Evolutionary conservation across 2,329 filamentous ascomycete genomes (phyloP).

Genomic region (Hypoxylon sp.): DNA sequence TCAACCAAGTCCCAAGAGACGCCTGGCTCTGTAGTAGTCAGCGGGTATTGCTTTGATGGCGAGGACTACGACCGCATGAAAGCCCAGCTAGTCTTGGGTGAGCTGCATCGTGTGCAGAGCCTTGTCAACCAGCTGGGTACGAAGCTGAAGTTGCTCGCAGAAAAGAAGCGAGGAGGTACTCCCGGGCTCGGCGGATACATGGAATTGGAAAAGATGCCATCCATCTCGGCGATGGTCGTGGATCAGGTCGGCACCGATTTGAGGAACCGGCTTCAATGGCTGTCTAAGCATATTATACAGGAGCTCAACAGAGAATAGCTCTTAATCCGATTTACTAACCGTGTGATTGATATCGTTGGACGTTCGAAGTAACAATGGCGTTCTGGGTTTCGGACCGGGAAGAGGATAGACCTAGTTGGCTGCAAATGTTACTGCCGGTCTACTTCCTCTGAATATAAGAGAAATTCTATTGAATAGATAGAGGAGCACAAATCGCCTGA

Average conservation of each 20-base stretch:
- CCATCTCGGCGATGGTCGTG: background rate
- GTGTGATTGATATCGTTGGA: background rate
- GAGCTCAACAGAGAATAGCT: background rate
- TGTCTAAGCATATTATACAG: conserved; percentile 1
- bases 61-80: background rate
- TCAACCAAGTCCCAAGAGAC: background rate
- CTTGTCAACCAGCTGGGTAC: background rate
- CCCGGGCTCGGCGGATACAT: background rate
- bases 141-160: background rate
- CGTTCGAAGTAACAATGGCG: background rate
- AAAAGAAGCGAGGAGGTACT: background rate
- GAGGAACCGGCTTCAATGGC: background rate
- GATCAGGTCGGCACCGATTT: background rate
- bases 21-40: background rate
- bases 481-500: too few species aligned
- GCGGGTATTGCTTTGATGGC: background rate
- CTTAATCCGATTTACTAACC: background rate
- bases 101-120: background rate
- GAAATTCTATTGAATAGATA: too few species aligned
- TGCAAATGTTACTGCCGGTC: background rate
- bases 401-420: background rate
- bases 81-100: background rate
- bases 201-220: background rate
- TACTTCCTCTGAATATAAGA: background rate
- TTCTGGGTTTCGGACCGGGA: background rate